Evolutionary conservation across 2,329 filamentous ascomycete species (phyloP), one percentile per base, ranked within the genome.

Genomic region (Ceratocystis papillata): DNA sequence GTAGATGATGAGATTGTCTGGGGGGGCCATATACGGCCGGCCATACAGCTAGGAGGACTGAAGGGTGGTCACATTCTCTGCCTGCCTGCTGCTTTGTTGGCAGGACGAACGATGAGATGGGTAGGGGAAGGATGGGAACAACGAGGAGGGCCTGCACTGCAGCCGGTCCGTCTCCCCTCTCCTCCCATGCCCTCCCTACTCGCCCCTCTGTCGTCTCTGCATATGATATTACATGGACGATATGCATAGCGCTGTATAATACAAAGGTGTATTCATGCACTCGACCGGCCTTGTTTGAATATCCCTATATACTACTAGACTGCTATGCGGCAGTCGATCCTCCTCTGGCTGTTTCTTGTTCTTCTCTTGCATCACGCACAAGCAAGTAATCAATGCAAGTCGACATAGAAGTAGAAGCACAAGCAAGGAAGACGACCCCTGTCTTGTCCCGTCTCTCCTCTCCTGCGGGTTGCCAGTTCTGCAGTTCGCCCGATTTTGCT

Each of bases 301-400:
- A 37, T 59, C 30, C 28, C 7, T 30, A 41, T 41, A 41, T 41
- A 41, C 37, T 41, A 41, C 37, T 41, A 12, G 37, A 41, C 3
- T 12, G 20, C 8, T 33, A 59, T 33, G 33, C 5, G 55, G 28
- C 30, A 15, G 12, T 59, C 25, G 28, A 59, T 33, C 30, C 55
- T n/a, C 15, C 12, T 37, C 55, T 41, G 37, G 12, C 37, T 41
- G 37, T 41, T 41, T 41, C 37, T 41, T 41, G 25, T n/a, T 30
- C 55, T 59, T 59, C 55, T 59, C 55, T 59, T 59, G 55, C 55
- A 37, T 59, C 28, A 57, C 25, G 53, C 53, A 57, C 53, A 59
- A 22, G 55, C 55, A 59, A 59, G 55, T 33, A 59, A 59, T 59
- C 55, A 59, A 59, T 37, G 55, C 55, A 59, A 30, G 55, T 20